These are phyloP conservation scores for Gossypium trilobum DNA, from an alignment of 441 rosid genomes.

Conservation along the genomic window DNA sequence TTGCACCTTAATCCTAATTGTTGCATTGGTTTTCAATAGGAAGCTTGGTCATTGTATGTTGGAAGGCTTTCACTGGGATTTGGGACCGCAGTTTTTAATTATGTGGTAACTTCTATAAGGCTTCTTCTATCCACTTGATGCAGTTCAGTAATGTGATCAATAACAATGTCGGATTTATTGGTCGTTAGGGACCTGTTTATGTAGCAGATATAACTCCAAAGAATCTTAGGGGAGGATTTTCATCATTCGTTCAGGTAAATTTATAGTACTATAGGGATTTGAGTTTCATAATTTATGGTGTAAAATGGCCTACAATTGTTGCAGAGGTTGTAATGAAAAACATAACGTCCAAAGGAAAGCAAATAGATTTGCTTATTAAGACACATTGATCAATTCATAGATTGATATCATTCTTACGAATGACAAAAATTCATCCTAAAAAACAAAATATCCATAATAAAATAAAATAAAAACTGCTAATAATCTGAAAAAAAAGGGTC, in stretches of 20 bases:
- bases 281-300: not conserved
- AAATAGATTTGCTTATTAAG: not conserved
- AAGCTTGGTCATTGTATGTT: constrained; percentile 43
- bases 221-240: constrained; percentile 47
- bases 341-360: not conserved
- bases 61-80: constrained; percentile 55
- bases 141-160: not conserved
- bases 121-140: not conserved
- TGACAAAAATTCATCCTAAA: not conserved
- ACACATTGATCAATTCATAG: not conserved
- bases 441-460: not conserved
- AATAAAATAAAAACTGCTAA: not conserved
- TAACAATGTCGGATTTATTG: not conserved
- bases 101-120: constrained; percentile 31
- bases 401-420: not conserved
- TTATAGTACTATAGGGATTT: not conserved
- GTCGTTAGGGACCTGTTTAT: constrained; percentile 44
- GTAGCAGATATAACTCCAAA: constrained; percentile 63
- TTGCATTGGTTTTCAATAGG: constrained; percentile 24
- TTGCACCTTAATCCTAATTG: not conserved
- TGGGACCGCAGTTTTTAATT: constrained; percentile 44
- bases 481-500: not conserved
- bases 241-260: constrained; percentile 17
- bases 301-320: not conserved
- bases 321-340: not conserved